Base-by-base conservation (phyloP, 2,329 filamentous ascomycete genomes). In the Monascus ruber region DNA sequence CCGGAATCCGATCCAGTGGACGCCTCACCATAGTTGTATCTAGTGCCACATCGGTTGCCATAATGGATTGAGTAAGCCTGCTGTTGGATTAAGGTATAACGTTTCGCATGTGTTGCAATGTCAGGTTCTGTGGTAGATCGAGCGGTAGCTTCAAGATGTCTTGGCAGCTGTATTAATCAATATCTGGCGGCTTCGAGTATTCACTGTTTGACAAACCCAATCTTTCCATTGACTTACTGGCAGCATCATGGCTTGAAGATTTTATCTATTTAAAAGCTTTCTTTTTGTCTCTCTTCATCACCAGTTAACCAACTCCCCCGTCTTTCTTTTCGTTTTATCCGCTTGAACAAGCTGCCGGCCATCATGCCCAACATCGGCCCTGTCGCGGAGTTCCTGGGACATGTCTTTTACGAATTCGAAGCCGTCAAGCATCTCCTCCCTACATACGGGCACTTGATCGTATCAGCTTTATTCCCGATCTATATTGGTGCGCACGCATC, bases 401-500 rank as follows among this genome's bases (percentile, higher is more conserved):
- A 58, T 36, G 50, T 59, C 28, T 58, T 66, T 45, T 68, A 69
- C 46, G 64, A 69, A 37, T 68, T 71, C 42, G 54, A 62, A 32
- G 44, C 49, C 31, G 42, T 65, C 36, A 62, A 56, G 42, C 70
- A 68, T 10, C 51, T 72, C 24, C 51, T 79, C 26, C 72, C 73
- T 9, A 76, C 74, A 7, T 74, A 80, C 50, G 51, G 70, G 0
- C 79, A 83, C 56, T 65, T 83, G 8, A 64, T 83, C 39, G 54
- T 79, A 43, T 81, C 84, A 26, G 81, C 87, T 9, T 62, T 94
- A 10, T 79, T 83, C 45, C 85, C 87, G 38, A 94, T 95, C 55
- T 91, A 84, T 62, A 72, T 85, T 4, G 85, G 84, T 35, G 78
- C 87, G 6, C 84, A 94, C 60, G 85, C 83, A n/a, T 83, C 88